Evolutionary conservation across 192 early-diverging fungal species (phyloP).

Genomic region (Rhizoclosmatium globosum): DNA sequence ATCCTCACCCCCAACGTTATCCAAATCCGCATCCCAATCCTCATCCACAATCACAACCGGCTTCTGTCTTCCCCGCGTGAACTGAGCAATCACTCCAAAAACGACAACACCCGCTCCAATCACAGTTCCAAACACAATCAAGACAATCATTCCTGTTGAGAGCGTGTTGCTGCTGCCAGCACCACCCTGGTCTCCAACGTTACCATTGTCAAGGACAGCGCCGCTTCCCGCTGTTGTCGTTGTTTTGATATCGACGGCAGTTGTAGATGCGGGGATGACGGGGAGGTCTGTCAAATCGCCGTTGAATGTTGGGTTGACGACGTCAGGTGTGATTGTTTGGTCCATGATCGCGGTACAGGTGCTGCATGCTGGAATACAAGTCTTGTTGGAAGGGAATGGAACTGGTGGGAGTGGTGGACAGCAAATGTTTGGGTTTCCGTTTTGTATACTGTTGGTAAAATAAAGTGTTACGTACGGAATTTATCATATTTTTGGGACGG

Average conservation of each 20-base stretch:
- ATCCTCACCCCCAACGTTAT: not conserved
- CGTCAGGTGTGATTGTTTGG: not conserved
- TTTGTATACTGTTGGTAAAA: not conserved
- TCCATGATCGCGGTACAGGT: too few relatives aligned
- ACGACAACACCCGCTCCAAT: not conserved
- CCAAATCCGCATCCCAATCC: not conserved
- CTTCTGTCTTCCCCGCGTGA: constrained; percentile 12
- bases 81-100: constrained; percentile 2
- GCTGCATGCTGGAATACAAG: not conserved
- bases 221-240: not conserved
- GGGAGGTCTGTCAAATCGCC: not conserved
- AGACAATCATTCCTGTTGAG: constrained; percentile 13
- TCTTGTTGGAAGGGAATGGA: too few relatives aligned
- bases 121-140: constrained; percentile 1
- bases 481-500: not conserved
- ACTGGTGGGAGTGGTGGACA: constrained; percentile 4
- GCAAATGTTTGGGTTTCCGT: not conserved
- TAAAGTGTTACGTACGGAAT: not conserved
- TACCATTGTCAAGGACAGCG: not conserved
- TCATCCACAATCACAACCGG: constrained; percentile 16
- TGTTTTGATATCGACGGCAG: not conserved
- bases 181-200: not conserved
- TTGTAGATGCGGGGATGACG: not conserved
- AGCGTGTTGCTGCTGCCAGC: not conserved
- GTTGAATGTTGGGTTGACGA: not conserved